Evolutionary conservation across 768 basidiomycete genomes (phyloP).

Genomic region (Lentinula aciculospora): DNA sequence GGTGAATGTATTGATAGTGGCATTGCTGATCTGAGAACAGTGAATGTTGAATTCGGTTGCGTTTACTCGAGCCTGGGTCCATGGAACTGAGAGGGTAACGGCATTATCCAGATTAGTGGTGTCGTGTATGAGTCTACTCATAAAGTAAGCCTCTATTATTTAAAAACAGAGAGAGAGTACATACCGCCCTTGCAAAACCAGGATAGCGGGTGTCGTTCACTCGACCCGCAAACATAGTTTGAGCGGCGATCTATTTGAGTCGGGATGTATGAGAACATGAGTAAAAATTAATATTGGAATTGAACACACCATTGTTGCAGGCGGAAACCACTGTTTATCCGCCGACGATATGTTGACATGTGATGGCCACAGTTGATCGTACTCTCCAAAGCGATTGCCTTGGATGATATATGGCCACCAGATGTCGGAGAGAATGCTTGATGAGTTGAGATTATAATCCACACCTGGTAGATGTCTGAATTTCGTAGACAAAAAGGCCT

Average conservation of each 20-base stretch:
- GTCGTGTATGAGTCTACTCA: conserved; percentile 8
- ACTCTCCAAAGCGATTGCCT: neutral
- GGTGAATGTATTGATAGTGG: conserved; percentile 6
- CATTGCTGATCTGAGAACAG: conserved; percentile 5
- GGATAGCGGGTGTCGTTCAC: conserved; percentile 9
- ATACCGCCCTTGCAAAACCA: conserved; percentile 10
- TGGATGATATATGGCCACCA: neutral
- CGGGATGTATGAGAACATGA: neutral
- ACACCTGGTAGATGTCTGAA: neutral
- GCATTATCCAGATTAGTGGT: conserved; percentile 1
- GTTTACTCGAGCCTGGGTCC: neutral
- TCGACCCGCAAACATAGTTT: conserved; percentile 5
- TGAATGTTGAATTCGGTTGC: neutral
- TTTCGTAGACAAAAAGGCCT: too few species aligned
- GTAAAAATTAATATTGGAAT: neutral
- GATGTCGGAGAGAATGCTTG: neutral
- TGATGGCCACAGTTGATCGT: neutral
- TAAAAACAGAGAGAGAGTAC: neutral
- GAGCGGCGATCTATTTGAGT: conserved; percentile 3
- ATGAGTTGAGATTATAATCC: neutral
- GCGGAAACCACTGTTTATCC: neutral
- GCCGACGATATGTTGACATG: neutral
- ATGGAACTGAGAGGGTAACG: neutral
- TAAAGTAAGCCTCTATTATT: neutral
- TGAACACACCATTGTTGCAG: neutral